Evolutionary conservation across 192 early-diverging fungal genomes (phyloP).

Genomic region (Coemansia sp.): DNA sequence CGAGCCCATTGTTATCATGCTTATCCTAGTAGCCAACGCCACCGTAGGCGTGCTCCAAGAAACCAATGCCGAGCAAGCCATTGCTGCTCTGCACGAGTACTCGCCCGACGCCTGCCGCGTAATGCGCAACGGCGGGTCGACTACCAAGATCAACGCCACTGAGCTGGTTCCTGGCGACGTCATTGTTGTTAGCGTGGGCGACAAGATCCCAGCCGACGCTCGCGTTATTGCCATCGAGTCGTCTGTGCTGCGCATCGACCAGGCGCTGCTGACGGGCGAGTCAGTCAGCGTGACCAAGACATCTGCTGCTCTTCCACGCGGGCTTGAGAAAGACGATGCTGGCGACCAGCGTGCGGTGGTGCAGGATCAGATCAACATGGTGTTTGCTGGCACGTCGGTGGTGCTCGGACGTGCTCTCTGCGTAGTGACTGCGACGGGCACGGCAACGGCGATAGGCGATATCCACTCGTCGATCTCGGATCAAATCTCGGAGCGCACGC

Average conservation of each 20-base stretch:
- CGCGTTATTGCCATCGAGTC: slow-evolving; percentile 81
- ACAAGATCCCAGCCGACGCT: slow-evolving; percentile 96
- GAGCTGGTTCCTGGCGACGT: slow-evolving; percentile 98
- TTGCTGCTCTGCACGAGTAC: slow-evolving; percentile 96
- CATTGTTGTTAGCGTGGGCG: slow-evolving; percentile 87
- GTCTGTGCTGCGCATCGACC: slow-evolving; percentile 90
- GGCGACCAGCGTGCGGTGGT: slow-evolving; percentile 66
- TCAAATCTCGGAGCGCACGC: slow-evolving; percentile 90
- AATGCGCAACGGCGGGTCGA: slow-evolving; percentile 69
- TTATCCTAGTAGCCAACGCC: slow-evolving; percentile 98
- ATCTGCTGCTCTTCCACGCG: slow-evolving; percentile 59
- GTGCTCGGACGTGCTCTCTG: slow-evolving; percentile 88
- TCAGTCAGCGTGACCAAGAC: slow-evolving; percentile 90
- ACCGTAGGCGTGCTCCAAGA: slow-evolving; percentile 97
- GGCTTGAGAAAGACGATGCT: slow-evolving; percentile 22
- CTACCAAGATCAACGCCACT: slow-evolving; percentile 68
- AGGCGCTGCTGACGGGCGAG: slow-evolving; percentile 96
- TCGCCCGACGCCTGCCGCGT: slow-evolving; percentile 95
- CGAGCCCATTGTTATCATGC: slow-evolving; percentile 96
- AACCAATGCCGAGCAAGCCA: slow-evolving; percentile 94
- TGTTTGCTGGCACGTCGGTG: slow-evolving; percentile 97
- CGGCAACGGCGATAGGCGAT: slow-evolving; percentile 88
- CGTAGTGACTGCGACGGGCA: slow-evolving; percentile 88
- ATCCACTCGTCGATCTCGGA: slow-evolving; percentile 87
- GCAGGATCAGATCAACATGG: slow-evolving; percentile 96